phyloP scores from a whole-genome alignment of 1,284 basidiomycete genomes.

The Leccinum glutinopallens region DNA sequence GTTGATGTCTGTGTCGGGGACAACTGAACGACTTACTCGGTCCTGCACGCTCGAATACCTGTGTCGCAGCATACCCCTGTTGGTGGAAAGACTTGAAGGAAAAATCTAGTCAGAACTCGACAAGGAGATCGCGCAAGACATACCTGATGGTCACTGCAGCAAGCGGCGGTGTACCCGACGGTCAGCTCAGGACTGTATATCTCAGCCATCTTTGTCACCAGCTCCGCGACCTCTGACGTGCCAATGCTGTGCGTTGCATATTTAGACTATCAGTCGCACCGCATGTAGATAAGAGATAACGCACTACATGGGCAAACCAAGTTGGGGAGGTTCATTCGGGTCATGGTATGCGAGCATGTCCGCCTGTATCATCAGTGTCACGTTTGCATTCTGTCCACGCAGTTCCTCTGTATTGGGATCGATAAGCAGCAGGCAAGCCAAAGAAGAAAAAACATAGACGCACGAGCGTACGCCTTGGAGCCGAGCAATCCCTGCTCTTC shows the following conservation, averaged over 20 bases:
- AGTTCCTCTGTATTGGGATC: constrained; percentile 48
- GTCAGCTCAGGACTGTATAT: constrained; percentile 82
- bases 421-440: not conserved
- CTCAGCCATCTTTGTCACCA: constrained; percentile 71
- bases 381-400: constrained; percentile 57
- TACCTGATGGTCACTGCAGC: constrained; percentile 87
- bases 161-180: constrained; percentile 76
- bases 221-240: constrained; percentile 71
- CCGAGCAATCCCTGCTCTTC: constrained; percentile 74
- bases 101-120: not conserved
- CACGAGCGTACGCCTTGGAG: constrained; percentile 67
- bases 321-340: constrained; percentile 73
- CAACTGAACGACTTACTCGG: constrained; percentile 47
- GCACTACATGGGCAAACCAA: constrained; percentile 71
- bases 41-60: constrained; percentile 82
- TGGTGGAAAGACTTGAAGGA: constrained; percentile 69
- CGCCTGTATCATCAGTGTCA: constrained; percentile 83
- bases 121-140: constrained; percentile 6
- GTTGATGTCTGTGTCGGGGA: not conserved
- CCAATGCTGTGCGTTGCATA: constrained; percentile 59
- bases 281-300: constrained; percentile 21
- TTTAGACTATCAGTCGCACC: not conserved
- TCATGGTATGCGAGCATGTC: constrained; percentile 87
- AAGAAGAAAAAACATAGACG: not conserved
- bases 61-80: constrained; percentile 81